Conservation (phyloP, 306 rosid species). For the Citrullus mucosospermus region DNA sequence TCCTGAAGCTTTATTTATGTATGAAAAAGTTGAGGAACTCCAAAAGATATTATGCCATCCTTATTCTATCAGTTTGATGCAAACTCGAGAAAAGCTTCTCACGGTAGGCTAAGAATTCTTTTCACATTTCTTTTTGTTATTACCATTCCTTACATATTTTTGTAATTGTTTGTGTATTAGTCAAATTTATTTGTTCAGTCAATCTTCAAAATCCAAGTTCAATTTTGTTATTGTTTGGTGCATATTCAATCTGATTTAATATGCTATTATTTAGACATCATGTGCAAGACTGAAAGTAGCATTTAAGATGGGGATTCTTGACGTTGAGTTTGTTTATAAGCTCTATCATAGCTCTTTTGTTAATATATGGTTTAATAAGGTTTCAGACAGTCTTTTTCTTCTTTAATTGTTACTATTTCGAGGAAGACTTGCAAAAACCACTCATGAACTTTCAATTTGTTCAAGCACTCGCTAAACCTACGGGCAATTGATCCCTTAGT, state of each 20-base stretch:
- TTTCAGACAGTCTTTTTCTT: neutral
- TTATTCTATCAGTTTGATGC: slow-evolving; percentile 55
- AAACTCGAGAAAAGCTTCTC: slow-evolving; percentile 69
- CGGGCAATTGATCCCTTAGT: neutral
- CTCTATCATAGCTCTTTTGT: neutral
- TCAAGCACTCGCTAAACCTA: neutral
- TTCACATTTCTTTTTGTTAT: neutral
- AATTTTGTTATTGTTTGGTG: neutral
- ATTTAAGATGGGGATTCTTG: neutral
- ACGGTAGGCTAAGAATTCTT: slow-evolving; percentile 31
- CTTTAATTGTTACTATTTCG: neutral
- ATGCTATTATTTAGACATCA: neutral
- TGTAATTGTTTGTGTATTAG: neutral
- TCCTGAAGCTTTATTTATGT: slow-evolving; percentile 34
- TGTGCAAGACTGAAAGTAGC: neutral
- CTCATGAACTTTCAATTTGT: neutral
- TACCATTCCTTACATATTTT: neutral
- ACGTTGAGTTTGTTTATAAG: neutral
- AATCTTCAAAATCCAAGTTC: neutral
- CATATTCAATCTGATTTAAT: neutral
- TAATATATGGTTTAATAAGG: neutral
- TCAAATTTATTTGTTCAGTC: neutral
- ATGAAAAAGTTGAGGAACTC: slow-evolving; percentile 46
- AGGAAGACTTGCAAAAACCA: neutral
- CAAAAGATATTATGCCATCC: slow-evolving; percentile 56